Percentiles rank a stretch among this genome's conserved stretches.
These are phyloP conservation scores for Amanita pseudoporphyria DNA, from an alignment of 768 basidiomycete species.

Conservation along the genomic window DNA sequence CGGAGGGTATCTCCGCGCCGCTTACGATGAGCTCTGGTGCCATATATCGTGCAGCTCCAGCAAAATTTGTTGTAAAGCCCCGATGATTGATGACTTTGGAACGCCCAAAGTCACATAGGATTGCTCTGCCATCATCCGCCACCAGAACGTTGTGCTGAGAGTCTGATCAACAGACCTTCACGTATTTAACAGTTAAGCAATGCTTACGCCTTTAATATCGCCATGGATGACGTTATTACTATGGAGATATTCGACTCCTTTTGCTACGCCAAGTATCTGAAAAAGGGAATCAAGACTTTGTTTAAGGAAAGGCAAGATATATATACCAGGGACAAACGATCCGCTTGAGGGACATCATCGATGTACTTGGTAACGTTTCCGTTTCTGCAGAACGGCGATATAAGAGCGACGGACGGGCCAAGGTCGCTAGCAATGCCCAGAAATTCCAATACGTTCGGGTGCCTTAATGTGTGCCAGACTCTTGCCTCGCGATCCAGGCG, in stretches of 20 bases:
- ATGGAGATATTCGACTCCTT: conserved; percentile 49
- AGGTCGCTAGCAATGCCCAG: conserved; percentile 44
- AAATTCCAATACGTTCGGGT: conserved; percentile 44
- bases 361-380: conserved; percentile 42
- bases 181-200: background rate
- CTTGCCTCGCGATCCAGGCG: conserved; percentile 47
- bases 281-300: conserved; percentile 22
- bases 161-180: background rate
- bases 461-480: conserved; percentile 49
- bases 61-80: conserved; percentile 31
- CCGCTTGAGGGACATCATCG: conserved; percentile 18
- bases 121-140: conserved; percentile 37
- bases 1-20: conserved; percentile 24
- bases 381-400: conserved; percentile 56
- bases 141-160: conserved; percentile 50
- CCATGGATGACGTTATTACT: conserved; percentile 48
- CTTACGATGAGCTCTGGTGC: conserved; percentile 48
- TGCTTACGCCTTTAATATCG: conserved; percentile 49
- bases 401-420: conserved; percentile 45
- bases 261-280: conserved; percentile 27
- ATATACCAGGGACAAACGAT: conserved; percentile 4
- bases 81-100: conserved; percentile 41
- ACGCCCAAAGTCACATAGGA: conserved; percentile 56
- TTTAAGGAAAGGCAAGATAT: conserved; percentile 27
- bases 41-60: conserved; percentile 43